These are phyloP conservation scores for Suaeda aralocaspica DNA, from an alignment of 148 eudicot species.

Conservation along the genomic window DNA sequence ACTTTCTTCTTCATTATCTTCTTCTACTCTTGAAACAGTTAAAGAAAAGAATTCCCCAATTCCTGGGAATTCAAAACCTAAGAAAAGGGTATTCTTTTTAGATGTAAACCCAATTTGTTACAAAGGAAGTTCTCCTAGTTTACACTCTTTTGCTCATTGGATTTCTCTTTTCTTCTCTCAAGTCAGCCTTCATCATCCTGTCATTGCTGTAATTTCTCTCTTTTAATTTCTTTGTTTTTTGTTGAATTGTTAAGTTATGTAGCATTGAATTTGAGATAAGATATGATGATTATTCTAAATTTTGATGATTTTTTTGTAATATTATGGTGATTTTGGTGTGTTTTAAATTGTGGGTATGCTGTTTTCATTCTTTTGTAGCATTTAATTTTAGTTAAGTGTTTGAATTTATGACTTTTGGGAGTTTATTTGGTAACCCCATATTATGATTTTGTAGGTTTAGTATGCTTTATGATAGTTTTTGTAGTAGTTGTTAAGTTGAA, in stretches of 20 bases:
- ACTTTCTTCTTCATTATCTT: background rate
- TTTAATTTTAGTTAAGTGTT: too few relatives aligned
- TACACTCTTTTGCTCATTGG: conserved; percentile 71
- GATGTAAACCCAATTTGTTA: conserved; percentile 92
- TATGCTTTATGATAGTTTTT: background rate
- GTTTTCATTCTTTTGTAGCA: too few relatives aligned
- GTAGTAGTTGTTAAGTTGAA: too few relatives aligned
- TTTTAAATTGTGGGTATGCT: background rate
- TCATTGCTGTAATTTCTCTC: conserved; percentile 64
- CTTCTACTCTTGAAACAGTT: conserved; percentile 20
- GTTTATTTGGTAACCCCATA: background rate
- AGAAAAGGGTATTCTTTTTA: conserved; percentile 73
- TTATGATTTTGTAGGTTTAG: background rate
- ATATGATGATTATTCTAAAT: background rate
- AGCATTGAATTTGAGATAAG: background rate
- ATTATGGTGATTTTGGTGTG: background rate
- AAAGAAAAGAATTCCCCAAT: conserved; percentile 9
- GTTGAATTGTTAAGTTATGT: background rate
- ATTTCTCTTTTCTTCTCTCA: conserved; percentile 78
- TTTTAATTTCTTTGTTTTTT: background rate
- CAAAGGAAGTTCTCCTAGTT: conserved; percentile 59
- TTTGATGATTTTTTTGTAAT: background rate
- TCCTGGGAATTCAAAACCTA: conserved; percentile 19
- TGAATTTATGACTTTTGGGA: too few relatives aligned
- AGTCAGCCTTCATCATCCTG: conserved; percentile 74